A percentile compares a stretch with the other conserved stretches of the same genome.
These are phyloP conservation scores for Termitomyces bulborhizus DNA, from an alignment of 768 basidiomycete species.

Conservation along the genomic window DNA sequence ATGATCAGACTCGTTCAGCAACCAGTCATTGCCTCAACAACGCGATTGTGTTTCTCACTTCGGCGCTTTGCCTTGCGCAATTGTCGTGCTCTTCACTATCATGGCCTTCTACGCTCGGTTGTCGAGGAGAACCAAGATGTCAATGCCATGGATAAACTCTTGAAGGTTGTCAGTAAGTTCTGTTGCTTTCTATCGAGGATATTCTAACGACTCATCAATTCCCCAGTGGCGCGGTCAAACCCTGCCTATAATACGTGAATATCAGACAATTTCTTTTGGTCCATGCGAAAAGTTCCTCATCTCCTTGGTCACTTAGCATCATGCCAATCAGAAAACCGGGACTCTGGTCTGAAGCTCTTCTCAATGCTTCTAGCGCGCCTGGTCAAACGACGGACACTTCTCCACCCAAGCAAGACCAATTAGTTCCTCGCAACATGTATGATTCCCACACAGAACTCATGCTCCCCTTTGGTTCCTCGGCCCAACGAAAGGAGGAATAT, in stretches of 20 bases:
- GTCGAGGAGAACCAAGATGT: no score
- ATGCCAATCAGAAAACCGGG: slow-evolving; percentile 47
- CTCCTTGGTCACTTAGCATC: slow-evolving; percentile 28
- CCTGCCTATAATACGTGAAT: slow-evolving; percentile 47
- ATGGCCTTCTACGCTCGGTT: no score
- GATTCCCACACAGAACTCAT: slow-evolving; percentile 66
- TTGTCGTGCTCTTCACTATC: no score
- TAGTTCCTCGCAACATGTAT: slow-evolving; percentile 51
- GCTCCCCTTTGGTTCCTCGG: slow-evolving; percentile 58
- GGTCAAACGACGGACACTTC: slow-evolving; percentile 8
- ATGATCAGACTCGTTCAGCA: no score
- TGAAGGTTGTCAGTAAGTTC: slow-evolving; percentile 53
- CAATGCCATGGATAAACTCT: slow-evolving; percentile 47
- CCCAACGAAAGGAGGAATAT: slow-evolving; percentile 58
- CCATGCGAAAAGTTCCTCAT: slow-evolving; percentile 28
- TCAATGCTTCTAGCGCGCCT: slow-evolving; percentile 27
- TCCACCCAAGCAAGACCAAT: slow-evolving; percentile 17
- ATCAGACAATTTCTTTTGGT: no score
- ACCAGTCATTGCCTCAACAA: no score
- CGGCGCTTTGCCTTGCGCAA: no score
- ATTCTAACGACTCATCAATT: background rate
- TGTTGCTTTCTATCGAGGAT: background rate
- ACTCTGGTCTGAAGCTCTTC: slow-evolving; percentile 55
- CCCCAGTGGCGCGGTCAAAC: slow-evolving; percentile 42
- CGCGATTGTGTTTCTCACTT: no score